Evolutionary conservation across 345 rosid species (phyloP).

Genomic region (Eutrema yunnanense): DNA sequence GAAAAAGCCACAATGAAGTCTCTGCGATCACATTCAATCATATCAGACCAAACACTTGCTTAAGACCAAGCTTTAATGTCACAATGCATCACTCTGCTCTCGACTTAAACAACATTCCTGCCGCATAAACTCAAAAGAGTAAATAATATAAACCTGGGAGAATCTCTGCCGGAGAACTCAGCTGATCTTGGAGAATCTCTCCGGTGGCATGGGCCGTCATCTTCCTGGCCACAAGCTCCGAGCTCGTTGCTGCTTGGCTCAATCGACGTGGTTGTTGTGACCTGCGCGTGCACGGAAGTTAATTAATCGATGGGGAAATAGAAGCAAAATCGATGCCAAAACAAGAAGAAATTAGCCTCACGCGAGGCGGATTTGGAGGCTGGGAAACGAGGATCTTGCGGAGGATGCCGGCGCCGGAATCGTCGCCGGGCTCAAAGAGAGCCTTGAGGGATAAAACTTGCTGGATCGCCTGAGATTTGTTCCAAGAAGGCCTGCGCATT

Average conservation of each 20-base stretch:
- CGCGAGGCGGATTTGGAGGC: slow-evolving; percentile 36
- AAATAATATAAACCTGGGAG: slow-evolving; percentile 43
- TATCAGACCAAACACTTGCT: background rate
- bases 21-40: too few species aligned
- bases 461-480: slow-evolving; percentile 98
- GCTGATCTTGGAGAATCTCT: slow-evolving; percentile 44
- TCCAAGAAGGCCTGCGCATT: slow-evolving; percentile 96
- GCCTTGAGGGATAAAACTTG: slow-evolving; percentile 90
- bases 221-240: slow-evolving; percentile 34
- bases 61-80: background rate
- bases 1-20: too few species aligned
- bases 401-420: slow-evolving; percentile 64
- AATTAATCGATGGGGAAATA: too few species aligned
- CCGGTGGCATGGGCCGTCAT: slow-evolving; percentile 35
- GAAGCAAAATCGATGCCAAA: background rate
- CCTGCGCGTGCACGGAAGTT: slow-evolving; percentile 27
- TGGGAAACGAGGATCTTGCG: slow-evolving; percentile 53
- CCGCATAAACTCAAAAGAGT: background rate
- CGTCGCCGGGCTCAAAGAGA: slow-evolving; percentile 56
- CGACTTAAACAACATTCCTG: background rate
- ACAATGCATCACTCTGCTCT: background rate
- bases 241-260: slow-evolving; percentile 49
- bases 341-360: slow-evolving; percentile 19
- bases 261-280: slow-evolving; percentile 31
- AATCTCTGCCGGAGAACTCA: slow-evolving; percentile 35